phyloP scores from a whole-genome alignment of 805 yeast species.

The Saccharomycopsis sp. region DNA sequence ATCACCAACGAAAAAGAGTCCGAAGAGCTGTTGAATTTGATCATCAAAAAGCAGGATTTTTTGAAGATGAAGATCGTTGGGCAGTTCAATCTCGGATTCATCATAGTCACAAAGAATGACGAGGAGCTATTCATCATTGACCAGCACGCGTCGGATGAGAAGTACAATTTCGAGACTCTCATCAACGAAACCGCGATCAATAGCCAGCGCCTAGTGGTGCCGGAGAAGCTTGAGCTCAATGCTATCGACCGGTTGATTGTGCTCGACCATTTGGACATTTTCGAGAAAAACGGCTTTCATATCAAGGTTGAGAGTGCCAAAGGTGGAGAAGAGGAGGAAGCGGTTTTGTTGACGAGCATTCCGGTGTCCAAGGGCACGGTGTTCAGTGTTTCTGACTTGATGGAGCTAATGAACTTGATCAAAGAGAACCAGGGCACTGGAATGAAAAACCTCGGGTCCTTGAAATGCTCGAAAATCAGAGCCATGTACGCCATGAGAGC shows the following conservation, averaged over 20 bases:
- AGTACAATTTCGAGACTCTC: constrained; percentile 75
- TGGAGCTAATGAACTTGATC: constrained; percentile 67
- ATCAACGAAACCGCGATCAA: constrained; percentile 50
- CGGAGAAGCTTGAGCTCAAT: constrained; percentile 53
- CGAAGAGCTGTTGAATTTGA: constrained; percentile 28
- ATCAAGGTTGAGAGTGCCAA: constrained; percentile 43
- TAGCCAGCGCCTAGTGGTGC: constrained; percentile 63
- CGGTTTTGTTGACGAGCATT: constrained; percentile 41
- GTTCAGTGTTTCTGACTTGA: constrained; percentile 53
- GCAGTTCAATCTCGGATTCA: constrained; percentile 92
- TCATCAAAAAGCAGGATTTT: constrained; percentile 69
- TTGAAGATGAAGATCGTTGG: constrained; percentile 73
- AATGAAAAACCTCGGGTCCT: constrained; percentile 22
- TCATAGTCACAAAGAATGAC: constrained; percentile 56
- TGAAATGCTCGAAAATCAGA: constrained; percentile 72
- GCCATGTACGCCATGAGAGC: constrained; percentile 92
- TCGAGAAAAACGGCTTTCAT: constrained; percentile 74
- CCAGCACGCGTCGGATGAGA: constrained; percentile 98
- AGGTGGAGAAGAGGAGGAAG: constrained; percentile 14
- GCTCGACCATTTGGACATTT: constrained; percentile 48
- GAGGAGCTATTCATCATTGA: constrained; percentile 78
- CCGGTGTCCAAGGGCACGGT: constrained; percentile 69
- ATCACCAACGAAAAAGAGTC: constrained; percentile 2
- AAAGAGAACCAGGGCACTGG: constrained; percentile 43
- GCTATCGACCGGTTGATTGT: constrained; percentile 74